A percentile compares a stretch with the other conserved stretches of the same genome.
Conservation (phyloP, 1,284 basidiomycete genomes). For the Blastosporella zonata region DNA sequence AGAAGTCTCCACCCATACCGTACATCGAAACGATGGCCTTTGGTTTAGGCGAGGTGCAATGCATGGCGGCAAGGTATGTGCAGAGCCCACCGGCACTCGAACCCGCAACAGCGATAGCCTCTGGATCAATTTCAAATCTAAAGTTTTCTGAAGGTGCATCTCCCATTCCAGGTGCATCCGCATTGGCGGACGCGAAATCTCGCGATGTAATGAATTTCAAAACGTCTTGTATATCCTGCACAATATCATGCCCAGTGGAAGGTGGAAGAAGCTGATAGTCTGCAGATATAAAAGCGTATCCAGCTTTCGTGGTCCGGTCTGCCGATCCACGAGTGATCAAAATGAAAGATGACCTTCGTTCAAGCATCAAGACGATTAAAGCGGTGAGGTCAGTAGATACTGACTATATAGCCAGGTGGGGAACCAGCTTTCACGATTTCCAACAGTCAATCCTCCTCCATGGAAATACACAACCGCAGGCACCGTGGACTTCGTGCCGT, state of each 20-base stretch:
- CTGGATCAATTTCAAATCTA: conserved; percentile 38
- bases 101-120: conserved; percentile 51
- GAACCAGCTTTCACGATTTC: conserved; percentile 57
- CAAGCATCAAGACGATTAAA: conserved; percentile 12
- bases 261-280: conserved; percentile 63
- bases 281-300: conserved; percentile 55
- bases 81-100: conserved; percentile 63
- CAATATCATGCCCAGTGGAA: conserved; percentile 52
- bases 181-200: conserved; percentile 1
- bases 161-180: background rate
- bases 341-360: conserved; percentile 3
- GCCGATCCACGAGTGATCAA: conserved; percentile 1
- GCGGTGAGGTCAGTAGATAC: conserved; percentile 21
- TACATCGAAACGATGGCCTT: conserved; percentile 56
- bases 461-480: conserved; percentile 62
- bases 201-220: conserved; percentile 42
- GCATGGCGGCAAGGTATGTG: conserved; percentile 56
- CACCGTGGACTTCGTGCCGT: conserved; percentile 15
- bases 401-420: conserved; percentile 58
- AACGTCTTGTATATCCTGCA: conserved; percentile 53
- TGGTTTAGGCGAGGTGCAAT: conserved; percentile 47
- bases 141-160: background rate
- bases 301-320: conserved; percentile 44
- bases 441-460: conserved; percentile 59
- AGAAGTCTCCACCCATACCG: conserved; percentile 58